Conservation (phyloP, 2,329 filamentous ascomycete genomes). For the Sclerotinia nivalis region DNA sequence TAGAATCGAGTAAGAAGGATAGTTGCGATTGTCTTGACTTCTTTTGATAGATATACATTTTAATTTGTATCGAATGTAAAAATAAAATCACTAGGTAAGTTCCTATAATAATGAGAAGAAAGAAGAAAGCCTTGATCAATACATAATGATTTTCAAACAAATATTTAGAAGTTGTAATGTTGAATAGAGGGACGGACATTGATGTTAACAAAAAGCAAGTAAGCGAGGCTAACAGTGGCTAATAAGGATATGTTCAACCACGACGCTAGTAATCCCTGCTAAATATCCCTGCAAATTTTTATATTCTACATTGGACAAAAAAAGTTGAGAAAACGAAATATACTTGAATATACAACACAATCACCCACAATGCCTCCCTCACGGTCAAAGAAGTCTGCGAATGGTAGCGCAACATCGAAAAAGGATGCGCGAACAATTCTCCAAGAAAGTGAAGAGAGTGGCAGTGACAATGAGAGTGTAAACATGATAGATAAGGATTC, state of each 20-base stretch:
- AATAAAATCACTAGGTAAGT: too few relatives aligned
- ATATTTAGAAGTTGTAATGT: too few relatives aligned
- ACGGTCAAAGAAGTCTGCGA: slow-evolving; percentile 36
- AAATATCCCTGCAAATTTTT: slow-evolving; percentile 8
- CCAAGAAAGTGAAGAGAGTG: slow-evolving; percentile 26
- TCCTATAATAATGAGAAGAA: too few relatives aligned
- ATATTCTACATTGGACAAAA: slow-evolving; percentile 10
- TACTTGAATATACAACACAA: neutral
- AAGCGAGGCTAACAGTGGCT: neutral
- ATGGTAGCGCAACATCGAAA: slow-evolving; percentile 25
- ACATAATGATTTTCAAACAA: too few relatives aligned
- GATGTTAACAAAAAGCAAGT: too few relatives aligned
- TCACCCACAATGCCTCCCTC: slow-evolving; percentile 37
- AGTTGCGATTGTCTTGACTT: too few relatives aligned
- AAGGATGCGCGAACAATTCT: slow-evolving; percentile 24
- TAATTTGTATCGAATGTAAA: too few relatives aligned
- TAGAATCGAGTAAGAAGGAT: too few relatives aligned
- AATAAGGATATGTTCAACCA: neutral
- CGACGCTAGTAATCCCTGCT: neutral
- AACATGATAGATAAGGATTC: slow-evolving; percentile 67
- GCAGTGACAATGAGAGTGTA: slow-evolving; percentile 38
- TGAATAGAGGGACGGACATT: too few relatives aligned
- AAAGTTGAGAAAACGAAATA: slow-evolving; percentile 18
- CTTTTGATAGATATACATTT: too few relatives aligned
- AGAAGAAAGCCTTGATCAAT: too few relatives aligned